Base-by-base conservation (phyloP, 148 eudicot species). In the Silene latifolia region DNA sequence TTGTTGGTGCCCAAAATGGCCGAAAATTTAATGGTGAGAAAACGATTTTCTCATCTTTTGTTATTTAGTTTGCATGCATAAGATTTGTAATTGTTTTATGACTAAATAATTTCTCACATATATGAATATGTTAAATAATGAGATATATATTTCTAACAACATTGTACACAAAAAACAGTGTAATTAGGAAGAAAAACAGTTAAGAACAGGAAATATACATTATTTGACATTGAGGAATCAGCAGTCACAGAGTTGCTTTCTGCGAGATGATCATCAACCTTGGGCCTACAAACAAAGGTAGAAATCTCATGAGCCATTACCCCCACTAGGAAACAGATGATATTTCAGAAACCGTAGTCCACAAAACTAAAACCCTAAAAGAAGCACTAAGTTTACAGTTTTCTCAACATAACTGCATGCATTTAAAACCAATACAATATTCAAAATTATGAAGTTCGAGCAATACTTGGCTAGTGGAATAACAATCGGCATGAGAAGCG, bases 391-490 rank as follows among this genome's bases (percentile, higher is more conserved):
- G 5, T 54, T 56, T 18, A 27, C 4, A 64, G 7, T 19, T 19
- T 44, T 13, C 25, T 44, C 14, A 47, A 69, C 32, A n/a, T 8
- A 23, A 47, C 46, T 32, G 2, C 35, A 32, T 32, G 44, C 72
- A 29, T 63, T 63, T 24, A 32, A 2, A 24, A 63, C 35, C 17
- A 17, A 8, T 6, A 60, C 5, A 48, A 56, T 74, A 51, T 1
- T 17, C 66, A 71, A 80, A 82, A 70, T 62, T 24, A 69, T 47
- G 82, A 83, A 88, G 86, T 76, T 84, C 46, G 70, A 83, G 88
- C 73, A 58, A 71, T 93, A 93, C 98, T 87, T 84, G 82, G 82
- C 85, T 29, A 87, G 90, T 73, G 84, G 89, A 25, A 89, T 73
- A 72, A 94, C 88, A 81, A 90, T 94, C 57, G 88, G 83, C 90